phyloP scores from a whole-genome alignment of 2,329 filamentous ascomycete genomes.

The Moelleriella libera region DNA sequence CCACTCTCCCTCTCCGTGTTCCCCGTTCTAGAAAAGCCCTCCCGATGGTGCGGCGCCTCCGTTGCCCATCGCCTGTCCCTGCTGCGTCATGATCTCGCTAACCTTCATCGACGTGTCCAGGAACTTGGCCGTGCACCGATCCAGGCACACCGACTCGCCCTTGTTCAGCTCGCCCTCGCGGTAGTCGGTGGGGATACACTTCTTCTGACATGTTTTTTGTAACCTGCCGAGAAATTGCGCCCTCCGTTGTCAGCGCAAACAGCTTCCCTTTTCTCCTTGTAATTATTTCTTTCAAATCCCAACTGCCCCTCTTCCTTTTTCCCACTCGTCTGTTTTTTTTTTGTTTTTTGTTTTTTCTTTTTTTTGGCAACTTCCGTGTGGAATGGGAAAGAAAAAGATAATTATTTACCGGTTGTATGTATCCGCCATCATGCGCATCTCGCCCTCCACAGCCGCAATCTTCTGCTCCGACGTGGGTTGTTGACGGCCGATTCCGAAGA shows the following conservation, averaged over 20 bases:
- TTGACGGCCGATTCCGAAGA: conserved; percentile 41
- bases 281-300: not conserved
- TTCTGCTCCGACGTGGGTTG: conserved; percentile 94
- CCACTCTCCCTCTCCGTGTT: not conserved
- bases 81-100: conserved; percentile 87
- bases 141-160: conserved; percentile 94
- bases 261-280: too few relatives aligned
- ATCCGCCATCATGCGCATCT: conserved; percentile 94
- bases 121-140: conserved; percentile 95
- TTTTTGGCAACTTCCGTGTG: too few relatives aligned
- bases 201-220: conserved; percentile 77
- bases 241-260: too few relatives aligned
- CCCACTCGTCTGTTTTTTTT: too few relatives aligned
- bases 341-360: too few relatives aligned
- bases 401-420: conserved; percentile 83
- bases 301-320: not conserved
- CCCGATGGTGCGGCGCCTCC: conserved; percentile 15
- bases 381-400: not conserved
- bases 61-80: conserved; percentile 52
- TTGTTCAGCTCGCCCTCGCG: conserved; percentile 96
- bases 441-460: conserved; percentile 88
- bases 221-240: conserved; percentile 38
- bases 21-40: not conserved
- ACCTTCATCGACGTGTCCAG: conserved; percentile 98
- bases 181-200: conserved; percentile 88